Conservation (phyloP, 2,329 filamentous ascomycete species). For the Sodiomyces alkalinus region DNA sequence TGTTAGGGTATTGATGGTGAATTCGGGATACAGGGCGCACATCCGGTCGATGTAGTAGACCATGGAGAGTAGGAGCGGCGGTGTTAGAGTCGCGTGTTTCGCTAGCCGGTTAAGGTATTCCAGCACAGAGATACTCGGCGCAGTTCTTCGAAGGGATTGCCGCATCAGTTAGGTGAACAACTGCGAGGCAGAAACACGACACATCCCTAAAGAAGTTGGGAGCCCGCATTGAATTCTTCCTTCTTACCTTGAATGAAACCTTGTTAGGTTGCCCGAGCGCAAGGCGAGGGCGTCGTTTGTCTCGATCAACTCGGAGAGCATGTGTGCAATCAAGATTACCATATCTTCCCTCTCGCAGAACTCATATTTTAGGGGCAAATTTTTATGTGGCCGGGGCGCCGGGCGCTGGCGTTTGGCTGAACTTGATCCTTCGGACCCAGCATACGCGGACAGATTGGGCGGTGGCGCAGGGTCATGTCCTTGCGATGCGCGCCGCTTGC, state of each 20-base stretch:
- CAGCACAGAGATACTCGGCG: constrained; percentile 83
- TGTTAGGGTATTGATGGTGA: constrained; percentile 90
- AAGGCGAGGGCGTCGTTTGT: constrained; percentile 84
- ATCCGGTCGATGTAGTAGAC: constrained; percentile 97
- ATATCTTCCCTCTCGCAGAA: constrained; percentile 71
- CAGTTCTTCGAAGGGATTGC: constrained; percentile 25
- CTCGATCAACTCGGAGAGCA: constrained; percentile 88
- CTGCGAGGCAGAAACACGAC: neutral
- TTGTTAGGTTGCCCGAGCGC: constrained; percentile 70
- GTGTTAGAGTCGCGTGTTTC: constrained; percentile 83
- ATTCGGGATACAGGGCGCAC: constrained; percentile 81
- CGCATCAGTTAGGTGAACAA: neutral
- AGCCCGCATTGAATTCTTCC: too few relatives aligned
- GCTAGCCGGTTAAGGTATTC: constrained; percentile 90
- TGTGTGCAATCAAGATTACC: constrained; percentile 80
- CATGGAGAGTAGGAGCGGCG: constrained; percentile 92
- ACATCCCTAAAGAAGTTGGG: neutral
- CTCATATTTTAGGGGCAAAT: constrained; percentile 64
- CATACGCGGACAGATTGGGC: neutral
- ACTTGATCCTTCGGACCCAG: constrained; percentile 11
- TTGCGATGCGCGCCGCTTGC: constrained; percentile 30
- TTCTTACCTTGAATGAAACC: constrained; percentile 87
- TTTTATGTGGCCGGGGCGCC: constrained; percentile 34
- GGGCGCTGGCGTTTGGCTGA: constrained; percentile 38
- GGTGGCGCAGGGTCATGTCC: constrained; percentile 12